Evolutionary conservation across 176 grass and related monocot species (phyloP), one percentile per base, ranked within the genome.

Genomic region (Avena sativa): DNA sequence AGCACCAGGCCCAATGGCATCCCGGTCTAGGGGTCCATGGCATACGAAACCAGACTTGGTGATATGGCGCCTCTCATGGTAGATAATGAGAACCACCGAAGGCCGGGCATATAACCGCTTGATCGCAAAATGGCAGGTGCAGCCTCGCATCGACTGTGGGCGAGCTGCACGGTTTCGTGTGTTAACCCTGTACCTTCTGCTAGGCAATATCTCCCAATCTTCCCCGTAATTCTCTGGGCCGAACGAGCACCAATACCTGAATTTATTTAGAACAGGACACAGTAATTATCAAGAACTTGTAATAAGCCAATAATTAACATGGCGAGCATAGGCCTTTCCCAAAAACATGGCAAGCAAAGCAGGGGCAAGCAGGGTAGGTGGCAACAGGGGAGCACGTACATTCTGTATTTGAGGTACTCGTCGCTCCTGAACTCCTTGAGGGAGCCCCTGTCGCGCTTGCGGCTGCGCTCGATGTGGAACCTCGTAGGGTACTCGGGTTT

Each of bases 231-330:
- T 98, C 81, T 98, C 95, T 2, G 95, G 95, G 26, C 95, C 95
- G 85, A 98, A 98, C 11, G 95, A 98, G 68, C 95, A 98, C 95
- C 95, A 98, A 64, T 95, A 98, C 80, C 95, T 98, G 76, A n/a
- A 80, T 15, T 19, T 38, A 60, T 20, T 36, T 5, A 52, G 6
- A 82, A 65, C 71, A 57, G 11, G 25, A 15, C 53, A 76, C 25
- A 46, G 26, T 3, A 30, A 30, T n/a, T 12, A 9, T 44, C 20
- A 67, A 50, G 14, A 20, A 48, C 2, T 17, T 50, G 63, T 2
- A 53, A 47, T 13, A 68, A 43, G 40, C 10, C 70, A 44, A 86
- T 25, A 77, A 60, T 84, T 73, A 6, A 72, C 52, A 19, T 26
- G 9, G 9, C 9, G 30, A 40, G 6, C 40, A 21, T 2, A 62